phyloP scores from a whole-genome alignment of 768 basidiomycete genomes.

The Trametes cubensis region DNA sequence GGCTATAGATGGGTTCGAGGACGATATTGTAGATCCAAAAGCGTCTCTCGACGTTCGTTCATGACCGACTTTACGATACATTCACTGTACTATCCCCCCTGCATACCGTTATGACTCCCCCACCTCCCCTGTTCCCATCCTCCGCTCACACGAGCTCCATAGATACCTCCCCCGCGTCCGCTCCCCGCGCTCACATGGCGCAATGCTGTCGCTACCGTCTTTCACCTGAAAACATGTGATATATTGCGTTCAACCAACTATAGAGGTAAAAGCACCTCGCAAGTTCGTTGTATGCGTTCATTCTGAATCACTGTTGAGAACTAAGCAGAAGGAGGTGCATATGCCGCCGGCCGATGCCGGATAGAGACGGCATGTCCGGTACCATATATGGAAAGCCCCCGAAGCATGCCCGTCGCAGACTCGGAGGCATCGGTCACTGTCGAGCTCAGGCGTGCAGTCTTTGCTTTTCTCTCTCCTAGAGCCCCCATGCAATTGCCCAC shows the following conservation, averaged over 20 bases:
- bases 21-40: constrained; percentile 26
- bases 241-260: constrained; percentile 2
- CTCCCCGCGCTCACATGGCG: constrained; percentile 5
- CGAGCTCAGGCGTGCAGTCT: neutral
- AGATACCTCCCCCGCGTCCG: constrained; percentile 15
- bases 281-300: too few relatives aligned
- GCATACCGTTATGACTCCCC: constrained; percentile 11
- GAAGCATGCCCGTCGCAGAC: neutral
- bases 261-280: neutral
- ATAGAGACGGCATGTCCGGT: constrained; percentile 6
- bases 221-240: constrained; percentile 1
- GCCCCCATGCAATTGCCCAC: neutral
- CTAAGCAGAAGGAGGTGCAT: neutral
- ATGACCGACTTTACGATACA: constrained; percentile 32
- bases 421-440: neutral
- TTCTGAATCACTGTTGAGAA: too few relatives aligned
- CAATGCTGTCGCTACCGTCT: constrained; percentile 10
- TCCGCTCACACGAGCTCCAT: constrained; percentile 10
- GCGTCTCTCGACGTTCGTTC: constrained; percentile 28
- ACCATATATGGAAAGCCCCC: constrained; percentile 1
- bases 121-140: constrained; percentile 1
- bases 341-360: constrained; percentile 18
- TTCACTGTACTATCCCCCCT: constrained; percentile 27
- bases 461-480: neutral
- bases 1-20: constrained; percentile 29